These are phyloP conservation scores for Kwoniella dejecticola DNA, from an alignment of 768 basidiomycete genomes.

Conservation along the genomic window DNA sequence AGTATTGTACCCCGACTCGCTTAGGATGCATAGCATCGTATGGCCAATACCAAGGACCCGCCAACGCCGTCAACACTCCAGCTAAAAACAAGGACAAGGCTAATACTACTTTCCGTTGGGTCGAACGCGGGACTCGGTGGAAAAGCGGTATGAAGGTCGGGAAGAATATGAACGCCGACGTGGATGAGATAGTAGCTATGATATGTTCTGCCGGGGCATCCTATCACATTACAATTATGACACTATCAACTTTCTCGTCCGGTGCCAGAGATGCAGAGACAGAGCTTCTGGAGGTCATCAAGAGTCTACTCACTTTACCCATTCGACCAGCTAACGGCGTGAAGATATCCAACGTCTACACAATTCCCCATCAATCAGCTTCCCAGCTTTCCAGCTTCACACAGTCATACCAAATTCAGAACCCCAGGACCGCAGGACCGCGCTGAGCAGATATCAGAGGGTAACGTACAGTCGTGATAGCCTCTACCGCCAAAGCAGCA, in stretches of 20 bases:
- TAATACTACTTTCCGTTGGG: slow-evolving; percentile 58
- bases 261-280: too few species aligned
- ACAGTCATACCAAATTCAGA: too few species aligned
- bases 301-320: slow-evolving; percentile 59
- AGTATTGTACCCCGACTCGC: slow-evolving; percentile 76
- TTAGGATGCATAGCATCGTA: slow-evolving; percentile 88
- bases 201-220: slow-evolving; percentile 86
- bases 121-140: slow-evolving; percentile 65
- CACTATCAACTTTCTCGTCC: neutral
- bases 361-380: neutral
- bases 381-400: too few species aligned
- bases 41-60: slow-evolving; percentile 56
- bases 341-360: slow-evolving; percentile 74
- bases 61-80: slow-evolving; percentile 64
- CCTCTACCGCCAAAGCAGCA: slow-evolving; percentile 56
- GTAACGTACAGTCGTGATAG: slow-evolving; percentile 56
- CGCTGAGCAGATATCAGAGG: too few species aligned
- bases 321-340: slow-evolving; percentile 86
- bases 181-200: slow-evolving; percentile 73
- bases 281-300: too few species aligned
- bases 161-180: slow-evolving; percentile 63
- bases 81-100: slow-evolving; percentile 60
- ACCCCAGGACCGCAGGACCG: too few species aligned
- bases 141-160: slow-evolving; percentile 71
- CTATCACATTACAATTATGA: slow-evolving; percentile 24